Base-by-base conservation (phyloP, 306 rosid genomes). In the Vicia faba region DNA sequence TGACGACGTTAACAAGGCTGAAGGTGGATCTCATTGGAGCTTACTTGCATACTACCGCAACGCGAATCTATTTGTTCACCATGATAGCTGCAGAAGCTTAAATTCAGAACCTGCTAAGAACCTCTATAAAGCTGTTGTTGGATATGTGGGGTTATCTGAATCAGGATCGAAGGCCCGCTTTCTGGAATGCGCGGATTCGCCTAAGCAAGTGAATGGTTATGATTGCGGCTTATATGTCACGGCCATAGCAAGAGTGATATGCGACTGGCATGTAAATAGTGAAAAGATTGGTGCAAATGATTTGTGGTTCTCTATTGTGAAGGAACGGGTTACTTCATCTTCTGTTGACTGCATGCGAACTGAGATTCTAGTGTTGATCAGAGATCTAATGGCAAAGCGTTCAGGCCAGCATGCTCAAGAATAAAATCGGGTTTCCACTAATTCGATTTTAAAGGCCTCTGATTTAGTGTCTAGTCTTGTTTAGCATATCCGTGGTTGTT, bases 1-100 rank as follows among this genome's bases (percentile, higher is more conserved):
- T 1, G 85, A 85, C 0, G 95, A 93, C 5, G 85, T 93, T 75
- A 57, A 67, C 36, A 23, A 8, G 38, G 87, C 92, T 4, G 99
- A 83, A 79, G 97, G 96, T 39, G 99, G 99, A 39, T 80, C 80
- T 31, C 99, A 93, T 66, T 93, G 99, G 99, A 93, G 96, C 82
- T 71, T 93, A 63, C 87, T 89, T 40, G 97, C 80, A 54, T 93
- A 78, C 61, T 81, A 85, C 75, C 85, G 93, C 60, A 64, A 69
- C 1, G 66, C 76, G 4, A 89, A 86, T 61, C 19, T 74, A 23
- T 93, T 88, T 72, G 84, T 84, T 62, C 97, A 93, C 76, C 96
- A 87, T 51, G 99, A 93, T 64, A 89, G 95, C 77, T 55, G 39
- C 64, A 6, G 58, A 35, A 78, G 78, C 74, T 55, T 79, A 50